phyloP scores from a whole-genome alignment of 495 filamentous ascomycete genomes.

The Neurospora tetraspora region DNA sequence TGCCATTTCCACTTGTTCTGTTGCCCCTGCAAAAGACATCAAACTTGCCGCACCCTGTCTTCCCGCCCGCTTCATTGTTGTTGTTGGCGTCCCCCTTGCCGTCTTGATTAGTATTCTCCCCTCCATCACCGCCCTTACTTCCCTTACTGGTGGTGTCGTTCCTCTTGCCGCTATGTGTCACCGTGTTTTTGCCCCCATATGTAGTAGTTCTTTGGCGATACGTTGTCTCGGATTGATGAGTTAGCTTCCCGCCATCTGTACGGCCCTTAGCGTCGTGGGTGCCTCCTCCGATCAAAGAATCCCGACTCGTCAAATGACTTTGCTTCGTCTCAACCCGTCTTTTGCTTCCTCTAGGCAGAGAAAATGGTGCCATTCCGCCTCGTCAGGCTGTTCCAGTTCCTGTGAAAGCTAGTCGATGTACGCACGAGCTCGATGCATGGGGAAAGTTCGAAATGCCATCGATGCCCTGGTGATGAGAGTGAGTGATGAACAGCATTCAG shows the following conservation, averaged over 20 bases:
- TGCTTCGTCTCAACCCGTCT: neutral
- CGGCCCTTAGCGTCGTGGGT: neutral
- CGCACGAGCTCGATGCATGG: neutral
- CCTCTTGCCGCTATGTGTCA: neutral
- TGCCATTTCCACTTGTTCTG: conserved; percentile 6
- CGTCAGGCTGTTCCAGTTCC: neutral
- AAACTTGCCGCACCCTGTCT: conserved; percentile 1
- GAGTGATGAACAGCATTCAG: neutral
- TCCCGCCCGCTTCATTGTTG: conserved; percentile 8
- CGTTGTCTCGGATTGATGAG: neutral
- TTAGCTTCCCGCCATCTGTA: neutral
- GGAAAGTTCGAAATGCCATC: neutral
- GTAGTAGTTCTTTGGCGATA: neutral
- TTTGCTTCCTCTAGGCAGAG: neutral
- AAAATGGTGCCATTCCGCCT: neutral
- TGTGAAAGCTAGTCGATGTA: neutral
- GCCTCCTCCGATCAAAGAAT: neutral
- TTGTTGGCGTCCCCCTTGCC: conserved; percentile 1
- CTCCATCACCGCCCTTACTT: conserved; percentile 1
- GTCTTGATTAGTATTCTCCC: conserved; percentile 1
- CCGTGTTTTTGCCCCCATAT: neutral
- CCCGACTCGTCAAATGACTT: neutral
- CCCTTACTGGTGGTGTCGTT: neutral
- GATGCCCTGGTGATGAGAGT: neutral
- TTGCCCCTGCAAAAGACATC: conserved; percentile 6